Base-by-base conservation (phyloP, 345 rosid species). In the Eucalyptus camaldulensis region DNA sequence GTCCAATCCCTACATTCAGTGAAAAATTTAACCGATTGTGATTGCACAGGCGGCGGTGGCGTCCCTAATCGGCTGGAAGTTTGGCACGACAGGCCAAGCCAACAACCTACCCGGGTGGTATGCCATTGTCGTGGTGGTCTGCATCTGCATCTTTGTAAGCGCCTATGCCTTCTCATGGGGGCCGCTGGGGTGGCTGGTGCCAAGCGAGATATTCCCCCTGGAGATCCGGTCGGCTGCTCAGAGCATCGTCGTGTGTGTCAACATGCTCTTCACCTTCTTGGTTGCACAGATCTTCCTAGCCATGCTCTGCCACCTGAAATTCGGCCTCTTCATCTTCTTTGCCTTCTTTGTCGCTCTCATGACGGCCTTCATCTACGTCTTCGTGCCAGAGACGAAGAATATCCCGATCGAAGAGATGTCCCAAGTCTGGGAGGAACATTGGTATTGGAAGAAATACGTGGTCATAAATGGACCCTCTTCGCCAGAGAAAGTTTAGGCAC, bases 101-200 rank as follows among this genome's bases (percentile, higher is more conserved):
- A 69, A 14, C 44, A 24, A 45, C 1, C 88, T 92, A 24, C 88
- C 93, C 25, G 89, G 88, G 87, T 87, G 87, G n/a, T 81, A 83
- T 13, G 93, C 90, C 4, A 45, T 88, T 8, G 9, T 90, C 22
- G 91, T 90, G 3, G 83, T 93, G 54, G 33, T 92, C 22, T 31
- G 90, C 40, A 67, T 87, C 19, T 89, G 91, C 86, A 51, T 85
- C 89, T 56, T 89, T 6, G 89, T 88, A 50, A 50, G 53, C 53
- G 93, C 87, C 6, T 91, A 80, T 22, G 91, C 91, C 54, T 89
- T 91, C 89, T 93, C 93, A 2, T 92, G 94, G 94, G 94, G 93
- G 5, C 83, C 83, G 45, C 27, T 76, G 83, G 83, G 83, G 45
- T 76, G 83, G 83, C 47, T 37, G 83, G 89, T 92, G 29, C 93